Conservation (phyloP, 148 eudicot genomes). For the Linanthus parryae region DNA sequence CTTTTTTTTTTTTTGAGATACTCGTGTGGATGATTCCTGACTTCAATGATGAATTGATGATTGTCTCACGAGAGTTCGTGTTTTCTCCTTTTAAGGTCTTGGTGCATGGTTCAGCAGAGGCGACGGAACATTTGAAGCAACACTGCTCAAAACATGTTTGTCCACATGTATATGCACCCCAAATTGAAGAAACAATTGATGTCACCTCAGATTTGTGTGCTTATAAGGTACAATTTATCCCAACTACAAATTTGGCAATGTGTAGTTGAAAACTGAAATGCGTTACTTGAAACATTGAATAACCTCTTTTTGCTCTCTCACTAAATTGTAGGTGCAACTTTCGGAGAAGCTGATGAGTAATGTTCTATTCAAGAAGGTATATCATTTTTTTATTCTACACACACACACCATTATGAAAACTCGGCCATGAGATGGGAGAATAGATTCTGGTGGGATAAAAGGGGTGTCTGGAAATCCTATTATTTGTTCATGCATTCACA, state of each 20-base stretch:
- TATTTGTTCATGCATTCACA: too few relatives aligned
- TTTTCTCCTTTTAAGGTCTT: conserved; percentile 49
- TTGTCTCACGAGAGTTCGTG: too few relatives aligned
- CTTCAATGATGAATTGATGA: too few relatives aligned
- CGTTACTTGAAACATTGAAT: conserved; percentile 7
- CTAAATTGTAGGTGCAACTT: conserved; percentile 66
- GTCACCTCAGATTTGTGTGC: conserved; percentile 99
- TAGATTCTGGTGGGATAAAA: background rate
- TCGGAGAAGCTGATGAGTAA: conserved; percentile 97
- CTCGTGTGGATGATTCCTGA: too few relatives aligned
- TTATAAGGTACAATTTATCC: conserved; percentile 98
- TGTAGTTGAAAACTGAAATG: too few relatives aligned
- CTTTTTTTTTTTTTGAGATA: too few relatives aligned
- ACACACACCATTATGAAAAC: too few relatives aligned
- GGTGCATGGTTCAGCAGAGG: conserved; percentile 99
- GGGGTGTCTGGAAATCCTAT: too few relatives aligned
- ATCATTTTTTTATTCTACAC: background rate
- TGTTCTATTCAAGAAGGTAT: conserved; percentile 88
- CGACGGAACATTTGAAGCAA: conserved; percentile 96
- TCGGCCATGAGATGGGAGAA: background rate
- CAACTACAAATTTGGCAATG: too few relatives aligned
- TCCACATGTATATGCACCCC: conserved; percentile 96
- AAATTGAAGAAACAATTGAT: conserved; percentile 90
- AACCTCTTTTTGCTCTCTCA: conserved; percentile 6
- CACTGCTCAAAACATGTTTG: conserved; percentile 89